Evolutionary conservation across 148 eudicot species (phyloP).

Genomic region (Pouteria glomerata): DNA sequence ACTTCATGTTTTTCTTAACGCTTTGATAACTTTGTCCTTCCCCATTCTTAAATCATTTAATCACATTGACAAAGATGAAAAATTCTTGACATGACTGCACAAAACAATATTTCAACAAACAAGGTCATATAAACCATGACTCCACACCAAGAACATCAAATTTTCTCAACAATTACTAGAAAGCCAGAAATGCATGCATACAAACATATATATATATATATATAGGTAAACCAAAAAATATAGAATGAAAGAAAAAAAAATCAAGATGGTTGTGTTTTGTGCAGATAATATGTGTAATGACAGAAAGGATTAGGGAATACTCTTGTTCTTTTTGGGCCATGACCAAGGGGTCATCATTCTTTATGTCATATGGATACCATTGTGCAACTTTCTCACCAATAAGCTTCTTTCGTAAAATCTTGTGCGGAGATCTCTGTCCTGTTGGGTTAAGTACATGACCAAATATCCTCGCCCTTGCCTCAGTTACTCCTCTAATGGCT

Average conservation of each 20-base stretch:
- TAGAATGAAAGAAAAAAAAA: background rate
- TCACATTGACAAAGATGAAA: background rate
- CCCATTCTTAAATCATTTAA: background rate
- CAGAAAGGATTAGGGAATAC: conserved; percentile 27
- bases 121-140: background rate
- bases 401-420: conserved; percentile 74
- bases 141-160: background rate
- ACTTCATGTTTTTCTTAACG: background rate
- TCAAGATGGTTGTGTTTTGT: too few species aligned
- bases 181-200: background rate
- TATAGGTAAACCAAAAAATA: background rate
- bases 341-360: conserved; percentile 62
- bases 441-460: conserved; percentile 82
- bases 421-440: conserved; percentile 65
- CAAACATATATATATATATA: too few species aligned
- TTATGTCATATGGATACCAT: conserved; percentile 83
- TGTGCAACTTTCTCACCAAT: conserved; percentile 71
- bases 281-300: too few species aligned
- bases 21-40: background rate
- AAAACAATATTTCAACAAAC: background rate
- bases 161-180: background rate
- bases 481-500: conserved; percentile 53
- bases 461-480: conserved; percentile 77
- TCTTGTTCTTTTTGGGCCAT: conserved; percentile 54
- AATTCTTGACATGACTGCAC: background rate